These are phyloP conservation scores for Botryosphaeria dothidea DNA, from an alignment of 2,329 filamentous ascomycete genomes.

Conservation along the genomic window DNA sequence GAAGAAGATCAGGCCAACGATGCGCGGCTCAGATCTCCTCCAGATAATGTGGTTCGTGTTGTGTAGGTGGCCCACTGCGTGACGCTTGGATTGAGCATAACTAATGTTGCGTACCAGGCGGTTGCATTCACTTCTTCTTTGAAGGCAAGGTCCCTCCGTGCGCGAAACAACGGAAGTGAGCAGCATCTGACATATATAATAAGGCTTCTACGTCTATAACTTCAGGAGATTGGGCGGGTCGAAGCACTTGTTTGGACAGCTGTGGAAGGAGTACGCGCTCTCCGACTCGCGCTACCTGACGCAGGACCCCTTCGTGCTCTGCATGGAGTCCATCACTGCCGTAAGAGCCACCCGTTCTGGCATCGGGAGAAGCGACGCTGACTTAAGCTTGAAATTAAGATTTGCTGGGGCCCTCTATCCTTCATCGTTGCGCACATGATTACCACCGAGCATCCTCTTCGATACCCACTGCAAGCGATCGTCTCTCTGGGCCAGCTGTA, in stretches of 20 bases:
- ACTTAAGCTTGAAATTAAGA: slow-evolving; percentile 37
- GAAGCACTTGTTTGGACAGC: slow-evolving; percentile 75
- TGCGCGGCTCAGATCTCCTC: slow-evolving; percentile 57
- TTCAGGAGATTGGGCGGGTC: slow-evolving; percentile 65
- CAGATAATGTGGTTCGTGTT: slow-evolving; percentile 75
- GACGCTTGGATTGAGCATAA: neutral
- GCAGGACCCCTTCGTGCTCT: slow-evolving; percentile 80
- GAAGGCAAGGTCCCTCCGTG: slow-evolving; percentile 57
- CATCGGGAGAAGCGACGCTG: neutral
- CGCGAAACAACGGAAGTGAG: neutral
- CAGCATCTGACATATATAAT: neutral
- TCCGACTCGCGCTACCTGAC: slow-evolving; percentile 87
- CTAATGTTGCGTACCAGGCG: slow-evolving; percentile 46
- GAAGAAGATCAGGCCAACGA: slow-evolving; percentile 53
- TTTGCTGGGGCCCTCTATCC: slow-evolving; percentile 63
- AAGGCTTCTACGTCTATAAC: slow-evolving; percentile 62
- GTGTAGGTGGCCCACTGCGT: slow-evolving; percentile 50
- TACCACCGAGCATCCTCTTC: slow-evolving; percentile 54
- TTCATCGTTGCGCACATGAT: slow-evolving; percentile 59
- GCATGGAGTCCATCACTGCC: slow-evolving; percentile 79
- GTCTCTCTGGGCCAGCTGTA: slow-evolving; percentile 66
- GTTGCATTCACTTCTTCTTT: slow-evolving; percentile 76
- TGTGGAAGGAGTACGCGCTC: slow-evolving; percentile 91
- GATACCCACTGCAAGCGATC: slow-evolving; percentile 60
- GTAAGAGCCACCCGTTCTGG: slow-evolving; percentile 31